A percentile compares a stretch with the other conserved stretches of the same genome.
Evolutionary conservation across 2,329 filamentous ascomycete genomes (phyloP).

Genomic region (Onygenales sp.): DNA sequence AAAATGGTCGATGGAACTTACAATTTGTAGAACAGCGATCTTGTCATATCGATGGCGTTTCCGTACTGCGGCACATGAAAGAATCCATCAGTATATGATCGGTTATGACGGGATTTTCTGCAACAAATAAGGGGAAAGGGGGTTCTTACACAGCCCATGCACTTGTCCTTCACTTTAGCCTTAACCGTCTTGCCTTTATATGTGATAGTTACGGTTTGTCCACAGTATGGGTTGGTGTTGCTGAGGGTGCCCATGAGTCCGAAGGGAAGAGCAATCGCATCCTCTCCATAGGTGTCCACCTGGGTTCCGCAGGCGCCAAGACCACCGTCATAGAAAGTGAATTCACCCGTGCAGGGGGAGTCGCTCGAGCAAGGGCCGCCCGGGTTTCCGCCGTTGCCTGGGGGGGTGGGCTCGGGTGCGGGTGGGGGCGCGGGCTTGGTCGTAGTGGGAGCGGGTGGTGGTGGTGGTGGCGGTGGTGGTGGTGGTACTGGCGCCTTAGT

Average conservation of each 20-base stretch:
- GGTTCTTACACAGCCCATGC: conserved; percentile 53
- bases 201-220: conserved; percentile 55
- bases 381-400: conserved; percentile 11
- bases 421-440: conserved; percentile 7
- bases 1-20: conserved; percentile 4
- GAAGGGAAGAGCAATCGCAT: conserved; percentile 61
- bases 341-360: conserved; percentile 45
- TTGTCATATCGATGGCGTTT: conserved; percentile 18
- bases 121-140: conserved; percentile 47
- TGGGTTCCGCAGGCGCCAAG: conserved; percentile 59
- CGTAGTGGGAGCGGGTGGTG: conserved; percentile 4
- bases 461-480: conserved; percentile 6
- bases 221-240: conserved; percentile 63
- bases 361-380: conserved; percentile 17
- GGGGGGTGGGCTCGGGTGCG: conserved; percentile 7
- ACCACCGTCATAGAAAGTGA: conserved; percentile 66
- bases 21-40: conserved; percentile 26
- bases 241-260: conserved; percentile 54
- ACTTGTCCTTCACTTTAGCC: conserved; percentile 64
- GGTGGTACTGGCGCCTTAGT: conserved; percentile 6
- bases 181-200: conserved; percentile 48
- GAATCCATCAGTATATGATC: conserved; percentile 32
- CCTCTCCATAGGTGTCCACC: conserved; percentile 46
- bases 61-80: conserved; percentile 18
- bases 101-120: conserved; percentile 40